Percentiles rank a stretch among this genome's conserved stretches.
Conservation (phyloP, 805 yeast species). For the Wickerhamiella spandovensis region DNA sequence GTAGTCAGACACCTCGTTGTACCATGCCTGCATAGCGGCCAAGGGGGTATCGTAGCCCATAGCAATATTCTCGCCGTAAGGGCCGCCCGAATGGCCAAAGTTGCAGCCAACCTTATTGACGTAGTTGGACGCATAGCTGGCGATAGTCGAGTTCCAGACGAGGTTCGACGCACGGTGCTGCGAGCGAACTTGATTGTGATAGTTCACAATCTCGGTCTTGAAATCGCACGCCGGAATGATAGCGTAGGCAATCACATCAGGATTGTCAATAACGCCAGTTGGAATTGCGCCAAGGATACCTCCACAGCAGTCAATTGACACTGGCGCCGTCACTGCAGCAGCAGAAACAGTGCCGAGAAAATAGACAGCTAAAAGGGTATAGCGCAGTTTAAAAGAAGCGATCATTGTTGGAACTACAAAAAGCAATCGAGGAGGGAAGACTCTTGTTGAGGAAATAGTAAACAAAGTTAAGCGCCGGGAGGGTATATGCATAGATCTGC, state of each 20-base stretch:
- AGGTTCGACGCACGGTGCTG: constrained; percentile 26
- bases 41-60: constrained; percentile 42
- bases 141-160: constrained; percentile 42
- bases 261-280: not conserved
- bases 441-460: not conserved
- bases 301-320: not conserved
- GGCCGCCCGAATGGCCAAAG: constrained; percentile 53
- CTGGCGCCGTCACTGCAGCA: not conserved
- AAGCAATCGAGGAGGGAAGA: not conserved
- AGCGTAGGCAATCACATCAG: not conserved
- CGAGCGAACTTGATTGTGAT: constrained; percentile 20
- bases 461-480: not conserved
- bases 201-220: constrained; percentile 7
- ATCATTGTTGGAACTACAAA: not conserved
- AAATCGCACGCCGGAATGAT: not conserved
- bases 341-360: not conserved
- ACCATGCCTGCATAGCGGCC: constrained; percentile 54
- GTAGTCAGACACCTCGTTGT: constrained; percentile 45
- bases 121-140: constrained; percentile 40
- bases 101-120: constrained; percentile 34
- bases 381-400: not conserved
- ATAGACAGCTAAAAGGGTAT: not conserved
- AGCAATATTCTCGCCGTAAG: constrained; percentile 74
- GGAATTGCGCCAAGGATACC: not conserved
- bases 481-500: not conserved